These are phyloP conservation scores for Aspergillus tamarii DNA, from an alignment of 2,329 filamentous ascomycete species.

Conservation along the genomic window DNA sequence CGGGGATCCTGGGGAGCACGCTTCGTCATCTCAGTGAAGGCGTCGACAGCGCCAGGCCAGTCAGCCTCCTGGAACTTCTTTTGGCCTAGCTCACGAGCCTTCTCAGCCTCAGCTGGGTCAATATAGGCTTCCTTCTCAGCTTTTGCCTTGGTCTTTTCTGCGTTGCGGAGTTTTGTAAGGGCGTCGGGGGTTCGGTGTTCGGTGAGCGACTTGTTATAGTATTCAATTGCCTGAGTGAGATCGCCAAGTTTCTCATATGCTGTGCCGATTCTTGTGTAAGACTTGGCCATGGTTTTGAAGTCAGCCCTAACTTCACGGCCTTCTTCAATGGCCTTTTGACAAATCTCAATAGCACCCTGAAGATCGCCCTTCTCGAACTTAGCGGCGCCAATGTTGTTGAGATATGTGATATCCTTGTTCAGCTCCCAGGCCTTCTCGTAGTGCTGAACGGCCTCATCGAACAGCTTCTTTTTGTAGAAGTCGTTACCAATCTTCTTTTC, in stretches of 20 bases:
- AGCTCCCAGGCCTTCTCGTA: slow-evolving; percentile 94
- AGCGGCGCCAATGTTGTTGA: slow-evolving; percentile 93
- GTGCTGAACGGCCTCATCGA: slow-evolving; percentile 91
- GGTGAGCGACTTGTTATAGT: slow-evolving; percentile 91
- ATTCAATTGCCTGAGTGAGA: slow-evolving; percentile 75
- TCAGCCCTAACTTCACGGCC: slow-evolving; percentile 88
- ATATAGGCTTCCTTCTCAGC: slow-evolving; percentile 78
- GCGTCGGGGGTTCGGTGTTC: slow-evolving; percentile 96
- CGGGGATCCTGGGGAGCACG: slow-evolving; percentile 89
- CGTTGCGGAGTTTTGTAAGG: slow-evolving; percentile 85
- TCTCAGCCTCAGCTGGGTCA: slow-evolving; percentile 88
- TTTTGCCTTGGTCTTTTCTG: slow-evolving; percentile 83
- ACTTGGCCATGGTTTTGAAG: slow-evolving; percentile 98
- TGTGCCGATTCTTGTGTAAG: slow-evolving; percentile 93
- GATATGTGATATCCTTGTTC: slow-evolving; percentile 94
- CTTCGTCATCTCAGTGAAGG: slow-evolving; percentile 96
- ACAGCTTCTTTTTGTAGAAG: slow-evolving; percentile 97
- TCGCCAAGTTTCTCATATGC: slow-evolving; percentile 91
- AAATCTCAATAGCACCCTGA: slow-evolving; percentile 81
- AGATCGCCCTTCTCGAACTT: slow-evolving; percentile 97
- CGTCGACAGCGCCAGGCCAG: slow-evolving; percentile 91
- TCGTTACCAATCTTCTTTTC: slow-evolving; percentile 94
- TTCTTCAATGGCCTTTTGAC: slow-evolving; percentile 85
- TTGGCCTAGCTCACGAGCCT: slow-evolving; percentile 92
- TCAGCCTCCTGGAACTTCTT: slow-evolving; percentile 96